Percentiles rank a stretch among this genome's conserved stretches.
Conservation (phyloP, 345 rosid species). For the Clausena lansium region DNA sequence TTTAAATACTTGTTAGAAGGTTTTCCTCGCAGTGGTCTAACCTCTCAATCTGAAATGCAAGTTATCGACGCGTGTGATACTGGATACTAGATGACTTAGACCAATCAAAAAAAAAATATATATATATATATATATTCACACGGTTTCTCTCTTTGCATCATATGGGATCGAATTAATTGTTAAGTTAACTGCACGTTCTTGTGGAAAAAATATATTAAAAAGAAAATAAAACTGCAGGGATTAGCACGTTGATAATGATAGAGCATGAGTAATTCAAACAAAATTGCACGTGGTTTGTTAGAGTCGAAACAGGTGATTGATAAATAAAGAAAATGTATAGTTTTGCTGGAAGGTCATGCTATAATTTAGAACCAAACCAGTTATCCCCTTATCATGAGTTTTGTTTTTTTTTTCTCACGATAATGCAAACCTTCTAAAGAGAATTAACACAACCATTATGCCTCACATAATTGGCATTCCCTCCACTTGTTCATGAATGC, state of each 20-base stretch:
- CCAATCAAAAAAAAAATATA: no score
- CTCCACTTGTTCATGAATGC: constrained; percentile 9
- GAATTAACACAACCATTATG: constrained; percentile 5
- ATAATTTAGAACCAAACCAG: neutral
- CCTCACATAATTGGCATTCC: constrained; percentile 15
- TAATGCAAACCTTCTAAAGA: neutral
- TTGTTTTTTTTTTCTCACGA: neutral
- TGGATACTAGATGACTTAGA: no score
- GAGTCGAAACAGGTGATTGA: constrained; percentile 1
- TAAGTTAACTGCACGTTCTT: neutral
- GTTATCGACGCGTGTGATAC: no score
- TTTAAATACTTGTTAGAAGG: no score
- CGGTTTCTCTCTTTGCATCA: neutral
- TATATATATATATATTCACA: no score
- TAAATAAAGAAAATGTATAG: neutral
- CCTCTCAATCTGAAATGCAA: no score
- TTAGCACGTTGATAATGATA: neutral
- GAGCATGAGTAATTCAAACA: neutral
- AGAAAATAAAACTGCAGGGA: neutral
- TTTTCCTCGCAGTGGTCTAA: no score
- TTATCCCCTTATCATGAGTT: constrained; percentile 21
- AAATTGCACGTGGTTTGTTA: constrained; percentile 17
- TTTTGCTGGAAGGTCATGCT: constrained; percentile 2
- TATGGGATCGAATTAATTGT: neutral
- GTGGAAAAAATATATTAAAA: neutral